Evolutionary conservation across 2,329 filamentous ascomycete species (phyloP), one percentile per base, ranked within the genome.

Genomic region (Clarireedia monteithiana): DNA sequence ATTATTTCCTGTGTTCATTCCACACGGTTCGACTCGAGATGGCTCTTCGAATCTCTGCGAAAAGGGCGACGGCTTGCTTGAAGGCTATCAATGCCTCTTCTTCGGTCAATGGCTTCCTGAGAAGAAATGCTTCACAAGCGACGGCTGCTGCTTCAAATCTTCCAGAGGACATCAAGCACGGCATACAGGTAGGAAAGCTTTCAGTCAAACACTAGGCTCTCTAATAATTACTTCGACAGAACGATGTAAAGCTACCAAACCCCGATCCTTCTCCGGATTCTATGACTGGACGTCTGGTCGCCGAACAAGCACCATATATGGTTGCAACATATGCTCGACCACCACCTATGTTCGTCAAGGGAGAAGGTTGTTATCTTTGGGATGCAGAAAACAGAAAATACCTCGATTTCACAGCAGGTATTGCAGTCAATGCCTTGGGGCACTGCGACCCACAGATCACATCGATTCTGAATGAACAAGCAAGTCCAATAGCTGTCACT

Each of bases 251-350:
- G 2, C 68, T 86, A 12, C 77, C 86, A 9, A 89, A 86, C 63
- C 80, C 87, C 49, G 90, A 95, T 67, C 89, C 90, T 38, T 68
- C 83, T 14, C 66, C 81, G 48, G 86, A 90, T 71, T 94, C 90
- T 0, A 75, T 83, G 64, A 95, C 89, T 62, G 81, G 84, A 36
- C 79, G 84, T 30, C 80, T 96, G 58, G 82, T 96, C 62, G 79
- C 83, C 63, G 82, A 89, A 59, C 84, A 91, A 66, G 80, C 85
- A 34, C 87, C 88, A 3, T 97, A 85, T 74, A 97, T 99, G 92
- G 88, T 99, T 27, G 86, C 91, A 2, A 99, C 94, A 53, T 99
- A 99, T 73, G 84, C 90, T 52, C 89, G 94, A 26, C 92, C 94
- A 49, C 80, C 88, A 46, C 90, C 91, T 2, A 88, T 97, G 68